phyloP scores from a whole-genome alignment of 139 green algal species.

The Volvox africanus region DNA sequence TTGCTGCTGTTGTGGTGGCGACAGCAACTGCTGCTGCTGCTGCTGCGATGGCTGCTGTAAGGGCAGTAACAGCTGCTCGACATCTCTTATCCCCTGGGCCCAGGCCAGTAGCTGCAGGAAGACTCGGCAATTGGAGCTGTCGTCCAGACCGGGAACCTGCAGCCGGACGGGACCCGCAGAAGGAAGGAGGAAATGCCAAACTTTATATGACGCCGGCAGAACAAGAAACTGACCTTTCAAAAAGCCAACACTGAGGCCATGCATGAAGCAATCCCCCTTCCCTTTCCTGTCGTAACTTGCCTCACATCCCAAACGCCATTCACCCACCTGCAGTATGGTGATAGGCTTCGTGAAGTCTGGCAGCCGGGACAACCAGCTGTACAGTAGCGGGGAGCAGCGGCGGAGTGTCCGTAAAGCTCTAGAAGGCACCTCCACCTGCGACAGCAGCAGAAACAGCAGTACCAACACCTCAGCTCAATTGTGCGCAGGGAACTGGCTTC shows the following conservation, averaged over 20 bases:
- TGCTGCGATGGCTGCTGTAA: not conserved
- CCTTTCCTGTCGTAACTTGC: not conserved
- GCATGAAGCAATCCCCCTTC: not conserved
- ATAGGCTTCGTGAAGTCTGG: not conserved
- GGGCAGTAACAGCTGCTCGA: not conserved
- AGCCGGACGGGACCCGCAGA: not conserved
- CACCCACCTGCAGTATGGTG: slow-evolving; percentile 6
- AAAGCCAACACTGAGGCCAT: not conserved
- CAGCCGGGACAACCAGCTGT: slow-evolving; percentile 32
- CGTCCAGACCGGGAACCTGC: slow-evolving; percentile 29
- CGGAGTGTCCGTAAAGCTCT: slow-evolving; percentile 20
- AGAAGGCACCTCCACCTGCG: not conserved
- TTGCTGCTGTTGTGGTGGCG: not conserved
- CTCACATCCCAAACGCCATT: not conserved
- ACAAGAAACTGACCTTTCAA: not conserved
- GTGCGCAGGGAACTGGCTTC: too few species aligned
- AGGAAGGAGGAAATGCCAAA: not conserved
- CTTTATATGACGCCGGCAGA: not conserved
- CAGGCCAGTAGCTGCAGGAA: slow-evolving; percentile 30
- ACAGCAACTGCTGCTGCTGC: not conserved
- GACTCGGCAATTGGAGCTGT: not conserved
- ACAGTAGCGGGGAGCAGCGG: slow-evolving; percentile 34
- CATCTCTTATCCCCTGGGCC: not conserved
- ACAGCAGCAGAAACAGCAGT: not conserved
- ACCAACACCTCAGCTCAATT: too few species aligned